Evolutionary conservation across 2,329 filamentous ascomycete species (phyloP).

Genomic region (Magnaporthiopsis incrustans): DNA sequence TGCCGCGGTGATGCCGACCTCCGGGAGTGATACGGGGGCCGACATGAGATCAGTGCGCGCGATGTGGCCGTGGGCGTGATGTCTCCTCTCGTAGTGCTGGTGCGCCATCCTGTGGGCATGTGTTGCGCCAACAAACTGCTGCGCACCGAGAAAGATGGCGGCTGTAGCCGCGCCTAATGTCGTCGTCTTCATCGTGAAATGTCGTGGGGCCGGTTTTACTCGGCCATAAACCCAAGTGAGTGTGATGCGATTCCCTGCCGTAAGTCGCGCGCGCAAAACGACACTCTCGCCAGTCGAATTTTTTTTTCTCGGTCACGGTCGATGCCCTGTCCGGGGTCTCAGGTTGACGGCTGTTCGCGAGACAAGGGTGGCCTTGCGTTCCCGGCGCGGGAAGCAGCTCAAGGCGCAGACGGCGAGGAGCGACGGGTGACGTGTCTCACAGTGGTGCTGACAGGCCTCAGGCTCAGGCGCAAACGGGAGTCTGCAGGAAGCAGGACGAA

Average conservation of each 20-base stretch:
- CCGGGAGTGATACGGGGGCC: background rate
- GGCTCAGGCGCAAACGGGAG: background rate
- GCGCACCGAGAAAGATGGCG: slow-evolving; percentile 35
- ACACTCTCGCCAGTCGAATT: background rate
- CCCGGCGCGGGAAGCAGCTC: background rate
- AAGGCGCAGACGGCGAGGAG: background rate
- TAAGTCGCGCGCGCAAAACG: background rate
- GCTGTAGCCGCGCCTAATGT: slow-evolving; percentile 41
- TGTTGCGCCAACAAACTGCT: slow-evolving; percentile 25
- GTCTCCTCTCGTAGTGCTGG: slow-evolving; percentile 22
- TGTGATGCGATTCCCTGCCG: background rate
- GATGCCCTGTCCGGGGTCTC: background rate
- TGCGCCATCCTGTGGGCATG: slow-evolving; percentile 30
- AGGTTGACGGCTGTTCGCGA: background rate
- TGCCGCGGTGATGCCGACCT: slow-evolving; percentile 1
- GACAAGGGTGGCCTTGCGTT: background rate
- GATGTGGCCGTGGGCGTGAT: slow-evolving; percentile 24
- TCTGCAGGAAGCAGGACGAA: background rate
- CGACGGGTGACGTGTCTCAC: background rate
- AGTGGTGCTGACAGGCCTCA: background rate
- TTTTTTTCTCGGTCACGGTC: background rate
- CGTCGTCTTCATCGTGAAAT: slow-evolving; percentile 42
- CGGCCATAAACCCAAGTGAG: background rate
- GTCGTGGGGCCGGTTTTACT: slow-evolving; percentile 4
- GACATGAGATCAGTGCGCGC: background rate